phyloP scores from a whole-genome alignment of 1,284 basidiomycete species.

The Bondarzewia mesenterica region DNA sequence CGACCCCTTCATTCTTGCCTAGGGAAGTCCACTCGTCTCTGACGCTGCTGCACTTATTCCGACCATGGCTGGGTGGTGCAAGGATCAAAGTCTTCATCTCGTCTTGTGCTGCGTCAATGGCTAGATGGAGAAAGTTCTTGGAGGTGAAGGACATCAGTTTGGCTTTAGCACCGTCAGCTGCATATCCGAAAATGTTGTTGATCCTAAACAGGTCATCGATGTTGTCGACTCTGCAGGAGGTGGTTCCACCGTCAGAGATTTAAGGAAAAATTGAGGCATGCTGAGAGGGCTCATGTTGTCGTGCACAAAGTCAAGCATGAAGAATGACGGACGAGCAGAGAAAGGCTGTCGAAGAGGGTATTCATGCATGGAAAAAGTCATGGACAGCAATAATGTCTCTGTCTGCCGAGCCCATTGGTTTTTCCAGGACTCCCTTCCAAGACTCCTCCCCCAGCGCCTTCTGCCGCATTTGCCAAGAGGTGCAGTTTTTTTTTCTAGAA shows the following conservation, averaged over 20 bases:
- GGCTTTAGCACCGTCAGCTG: slow-evolving; percentile 34
- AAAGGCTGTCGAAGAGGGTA: slow-evolving; percentile 29
- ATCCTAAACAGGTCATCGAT: slow-evolving; percentile 31
- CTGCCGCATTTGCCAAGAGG: slow-evolving; percentile 84
- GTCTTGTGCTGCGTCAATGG: slow-evolving; percentile 36
- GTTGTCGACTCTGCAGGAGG: slow-evolving; percentile 25
- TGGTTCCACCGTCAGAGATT: slow-evolving; percentile 29
- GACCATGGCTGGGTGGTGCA: slow-evolving; percentile 27
- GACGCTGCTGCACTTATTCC: slow-evolving; percentile 25
- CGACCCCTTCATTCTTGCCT: slow-evolving; percentile 31
- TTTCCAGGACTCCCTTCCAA: slow-evolving; percentile 76
- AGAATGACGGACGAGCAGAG: slow-evolving; percentile 26
- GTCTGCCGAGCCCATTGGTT: slow-evolving; percentile 71
- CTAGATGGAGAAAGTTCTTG: slow-evolving; percentile 29
- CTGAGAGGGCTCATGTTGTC: slow-evolving; percentile 29
- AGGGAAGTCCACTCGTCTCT: slow-evolving; percentile 39
- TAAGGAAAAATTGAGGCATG: slow-evolving; percentile 39
- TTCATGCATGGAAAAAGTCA: slow-evolving; percentile 29
- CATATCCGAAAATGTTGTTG: slow-evolving; percentile 35
- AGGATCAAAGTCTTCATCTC: slow-evolving; percentile 22
- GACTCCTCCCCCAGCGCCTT: slow-evolving; percentile 83
- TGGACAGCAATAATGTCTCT: slow-evolving; percentile 60
- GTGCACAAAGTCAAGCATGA: slow-evolving; percentile 23
- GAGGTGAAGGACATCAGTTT: slow-evolving; percentile 12
- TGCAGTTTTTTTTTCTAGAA: slow-evolving; percentile 25